Conservation (phyloP, 2,329 filamentous ascomycete species). For the Hypoxylon rubiginosum region DNA sequence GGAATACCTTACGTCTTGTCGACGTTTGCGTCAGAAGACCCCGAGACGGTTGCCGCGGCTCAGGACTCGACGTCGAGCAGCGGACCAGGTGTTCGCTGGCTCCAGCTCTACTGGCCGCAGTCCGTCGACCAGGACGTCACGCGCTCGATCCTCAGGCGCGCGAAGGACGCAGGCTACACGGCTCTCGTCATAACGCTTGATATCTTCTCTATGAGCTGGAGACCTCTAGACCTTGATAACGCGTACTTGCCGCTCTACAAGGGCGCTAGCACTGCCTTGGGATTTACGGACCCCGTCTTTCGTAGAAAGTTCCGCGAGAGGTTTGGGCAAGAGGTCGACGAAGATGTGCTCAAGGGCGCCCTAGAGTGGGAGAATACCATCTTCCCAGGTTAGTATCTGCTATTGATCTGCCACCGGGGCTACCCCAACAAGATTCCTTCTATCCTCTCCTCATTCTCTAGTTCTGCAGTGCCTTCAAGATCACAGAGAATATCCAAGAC, state of each 20-base stretch:
- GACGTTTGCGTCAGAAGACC: slow-evolving; percentile 72
- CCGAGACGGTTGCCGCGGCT: slow-evolving; percentile 71
- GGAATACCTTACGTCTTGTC: slow-evolving; percentile 77
- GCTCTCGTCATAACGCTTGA: slow-evolving; percentile 80
- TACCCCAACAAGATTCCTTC: not conserved
- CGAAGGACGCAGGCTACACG: slow-evolving; percentile 71
- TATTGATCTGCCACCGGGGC: too few relatives aligned
- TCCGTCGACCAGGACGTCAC: slow-evolving; percentile 72
- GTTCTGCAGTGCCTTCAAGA: not conserved
- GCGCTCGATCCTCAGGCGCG: slow-evolving; percentile 71
- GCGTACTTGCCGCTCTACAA: slow-evolving; percentile 72
- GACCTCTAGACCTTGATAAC: slow-evolving; percentile 75
- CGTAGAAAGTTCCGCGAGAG: slow-evolving; percentile 66
- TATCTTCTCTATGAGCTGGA: slow-evolving; percentile 77
- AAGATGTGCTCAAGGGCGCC: slow-evolving; percentile 64
- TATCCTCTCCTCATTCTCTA: not conserved
- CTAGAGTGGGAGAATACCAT: slow-evolving; percentile 65
- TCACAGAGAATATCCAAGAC: too few relatives aligned
- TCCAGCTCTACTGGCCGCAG: slow-evolving; percentile 79
- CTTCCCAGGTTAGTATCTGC: slow-evolving; percentile 56
- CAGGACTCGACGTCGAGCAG: slow-evolving; percentile 54
- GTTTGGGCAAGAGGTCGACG: slow-evolving; percentile 62
- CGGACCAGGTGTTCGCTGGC: slow-evolving; percentile 72
- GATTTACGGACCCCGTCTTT: slow-evolving; percentile 77
- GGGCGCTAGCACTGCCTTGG: slow-evolving; percentile 70